Base-by-base conservation (phyloP, 2,329 filamentous ascomycete species). In the Phialophora chinensis region DNA sequence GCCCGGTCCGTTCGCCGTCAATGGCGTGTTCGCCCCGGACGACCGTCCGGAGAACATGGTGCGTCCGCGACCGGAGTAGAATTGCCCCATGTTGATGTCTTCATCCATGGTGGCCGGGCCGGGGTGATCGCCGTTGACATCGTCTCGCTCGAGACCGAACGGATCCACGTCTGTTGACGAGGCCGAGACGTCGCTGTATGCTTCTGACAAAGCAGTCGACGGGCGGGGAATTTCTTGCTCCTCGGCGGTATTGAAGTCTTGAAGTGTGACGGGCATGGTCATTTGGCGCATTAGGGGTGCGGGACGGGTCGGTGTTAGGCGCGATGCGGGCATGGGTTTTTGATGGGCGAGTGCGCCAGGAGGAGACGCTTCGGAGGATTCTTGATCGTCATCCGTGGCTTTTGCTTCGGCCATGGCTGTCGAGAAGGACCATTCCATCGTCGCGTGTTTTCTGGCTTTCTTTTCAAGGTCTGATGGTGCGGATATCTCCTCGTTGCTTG, bases 391-490 rank as follows among this genome's bases (percentile, higher is more conserved):
- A 29, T 55, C 47, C 14, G 47, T 38, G 33, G 52, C 52, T 31
- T 66, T 60, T 66, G 69, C 71, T 70, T 80, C 78, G 17, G 76
- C 77, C 74, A 79, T 79, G 7, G 81, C 80, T 4, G 75, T 79
- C 17, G 80, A 78, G 65, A 85, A 84, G 0, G 75, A 76, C 67
- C 77, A 77, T 20, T 79, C 76, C 72, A 75, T 75, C 10, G 74
- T 75, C 4, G 69, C 69, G 52, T 72, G 73, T 73, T 76, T 77
- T 35, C 67, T 70, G 14, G 67, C 58, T 47, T 67, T 68, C 66
- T 64, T 60, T 68, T 69, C 56, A 20, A 20, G 53, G 12, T 35
- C 29, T 14, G 53, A 11, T 17, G 29, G 7, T 55, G 47, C 27
- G 8, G 31, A 11, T 11, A 12, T 27, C 27, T 17, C 49, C 38